Evolutionary conservation across 208 protist genomes (phyloP).

Genomic region (Angomonas deanei): DNA sequence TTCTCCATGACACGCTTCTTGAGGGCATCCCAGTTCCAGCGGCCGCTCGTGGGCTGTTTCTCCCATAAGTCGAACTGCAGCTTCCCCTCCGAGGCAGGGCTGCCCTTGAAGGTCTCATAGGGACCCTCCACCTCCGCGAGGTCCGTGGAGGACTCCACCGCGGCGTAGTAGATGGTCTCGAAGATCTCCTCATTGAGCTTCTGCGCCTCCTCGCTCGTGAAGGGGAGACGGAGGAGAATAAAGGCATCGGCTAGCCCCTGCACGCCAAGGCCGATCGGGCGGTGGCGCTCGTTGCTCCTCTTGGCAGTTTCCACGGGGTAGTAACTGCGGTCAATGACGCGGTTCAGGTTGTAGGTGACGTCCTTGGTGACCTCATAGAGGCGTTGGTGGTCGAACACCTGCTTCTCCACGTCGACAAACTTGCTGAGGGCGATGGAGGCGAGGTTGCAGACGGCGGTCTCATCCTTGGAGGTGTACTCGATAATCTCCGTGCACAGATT

Average conservation of each 20-base stretch:
- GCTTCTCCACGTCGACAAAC: slow-evolving; percentile 86
- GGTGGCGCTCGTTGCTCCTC: slow-evolving; percentile 95
- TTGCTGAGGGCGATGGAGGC: slow-evolving; percentile 97
- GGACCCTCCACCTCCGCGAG: slow-evolving; percentile 91
- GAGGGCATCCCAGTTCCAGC: slow-evolving; percentile 97
- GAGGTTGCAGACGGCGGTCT: slow-evolving; percentile 99
- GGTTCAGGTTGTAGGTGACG: slow-evolving; percentile 96
- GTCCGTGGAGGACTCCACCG: slow-evolving; percentile 87
- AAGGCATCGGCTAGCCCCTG: slow-evolving; percentile 99
- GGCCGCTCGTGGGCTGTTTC: slow-evolving; percentile 57
- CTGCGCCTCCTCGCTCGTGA: slow-evolving; percentile 89
- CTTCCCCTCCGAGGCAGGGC: slow-evolving; percentile 93
- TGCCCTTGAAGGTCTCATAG: slow-evolving; percentile 94
- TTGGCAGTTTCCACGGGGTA: slow-evolving; percentile 96
- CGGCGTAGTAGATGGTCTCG: slow-evolving; percentile 99
- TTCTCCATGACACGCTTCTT: slow-evolving; percentile 79
- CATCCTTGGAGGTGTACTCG: slow-evolving; percentile 96
- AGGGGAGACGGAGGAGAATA: slow-evolving; percentile 93
- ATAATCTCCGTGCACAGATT: slow-evolving; percentile 99
- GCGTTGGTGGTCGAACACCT: slow-evolving; percentile 84
- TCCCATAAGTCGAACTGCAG: slow-evolving; percentile 99
- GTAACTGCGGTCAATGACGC: slow-evolving; percentile 98
- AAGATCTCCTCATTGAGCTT: slow-evolving; percentile 98
- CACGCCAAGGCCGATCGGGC: slow-evolving; percentile 98
- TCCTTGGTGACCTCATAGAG: slow-evolving; percentile 91